Base-by-base conservation (phyloP, 768 basidiomycete species). In the Hericium alpestre region DNA sequence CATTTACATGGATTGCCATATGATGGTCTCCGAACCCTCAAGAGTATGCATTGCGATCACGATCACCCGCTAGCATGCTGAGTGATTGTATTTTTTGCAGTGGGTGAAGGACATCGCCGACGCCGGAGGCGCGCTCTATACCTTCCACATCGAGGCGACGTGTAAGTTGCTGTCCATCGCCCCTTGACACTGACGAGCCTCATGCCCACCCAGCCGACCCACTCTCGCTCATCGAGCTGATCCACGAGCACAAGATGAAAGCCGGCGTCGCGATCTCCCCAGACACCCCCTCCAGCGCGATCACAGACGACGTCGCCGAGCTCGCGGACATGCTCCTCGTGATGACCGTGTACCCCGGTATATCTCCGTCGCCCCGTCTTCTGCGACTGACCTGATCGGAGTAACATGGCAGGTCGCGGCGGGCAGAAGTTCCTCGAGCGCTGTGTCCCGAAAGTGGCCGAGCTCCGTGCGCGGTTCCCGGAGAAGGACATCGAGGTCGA, bases 1-100 rank as follows among this genome's bases (percentile, higher is more conserved):
- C 54, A 96, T 97, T 64, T 98, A 93, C 76, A 98, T 99, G 95
- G 96, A 99, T 72, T 97, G 94, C 71, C 96, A 99, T 72, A 98
- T 98, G 96, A 99, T 99, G 96, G 96, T 99, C 18, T 70, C 93
- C 0, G 76, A 97, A 51, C 96, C 96, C 10, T 90, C 88, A 66
- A 86, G 87, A 78, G 94, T 91, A 63, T 51, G 65, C 8, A 38
- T 15, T 11, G 10, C 16, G 22, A 39, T 27, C 15, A 25, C 39
- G 10, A 32, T 16, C 39, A 16, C 49, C 40, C 20, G 50, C 52
- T 39, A 39, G 10, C 5, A 11, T 38, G 27, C 40, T 22, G 2
- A 9, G 47, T 47, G 27, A 23, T 53, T 22, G 46, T 10, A n/a
- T 25, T 38, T n/a, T 48, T 48, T 37, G 20, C 57, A 98, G 92